phyloP scores from a whole-genome alignment of 2,329 filamentous ascomycete genomes.

The Trichophyton mentagrophytes region DNA sequence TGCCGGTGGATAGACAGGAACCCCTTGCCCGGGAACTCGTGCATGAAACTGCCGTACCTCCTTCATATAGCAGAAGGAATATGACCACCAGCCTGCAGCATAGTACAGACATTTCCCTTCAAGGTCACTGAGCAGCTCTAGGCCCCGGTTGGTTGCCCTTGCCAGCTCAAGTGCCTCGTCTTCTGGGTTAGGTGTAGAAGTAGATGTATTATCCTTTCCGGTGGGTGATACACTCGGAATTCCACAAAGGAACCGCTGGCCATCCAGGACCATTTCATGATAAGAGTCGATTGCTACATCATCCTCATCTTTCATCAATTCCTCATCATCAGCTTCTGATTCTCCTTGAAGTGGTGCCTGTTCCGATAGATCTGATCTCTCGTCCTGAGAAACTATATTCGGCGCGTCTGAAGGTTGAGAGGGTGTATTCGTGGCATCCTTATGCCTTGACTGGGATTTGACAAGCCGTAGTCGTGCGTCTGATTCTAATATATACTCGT shows the following conservation, averaged over 20 bases:
- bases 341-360: conserved; percentile 17
- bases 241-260: conserved; percentile 66
- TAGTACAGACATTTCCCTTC: conserved; percentile 72
- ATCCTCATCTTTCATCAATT: conserved; percentile 36
- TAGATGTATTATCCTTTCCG: conserved; percentile 53
- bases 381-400: conserved; percentile 3
- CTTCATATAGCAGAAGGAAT: conserved; percentile 82
- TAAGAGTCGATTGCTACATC: conserved; percentile 50
- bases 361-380: conserved; percentile 11
- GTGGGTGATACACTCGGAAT: conserved; percentile 55
- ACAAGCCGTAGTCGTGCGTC: conserved; percentile 50
- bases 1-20: conserved; percentile 55
- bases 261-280: conserved; percentile 60
- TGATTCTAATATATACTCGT: conserved; percentile 56
- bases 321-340: conserved; percentile 31
- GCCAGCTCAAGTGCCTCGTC: conserved; percentile 70
- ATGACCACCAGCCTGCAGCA: conserved; percentile 87
- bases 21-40: conserved; percentile 54
- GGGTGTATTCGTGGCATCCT: conserved; percentile 13
- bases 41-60: conserved; percentile 87
- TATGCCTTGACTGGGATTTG: conserved; percentile 22
- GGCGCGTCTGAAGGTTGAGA: conserved; percentile 7
- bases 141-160: conserved; percentile 62
- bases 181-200: conserved; percentile 32
- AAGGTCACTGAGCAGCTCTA: conserved; percentile 66